Evolutionary conservation across 192 early-diverging fungal species (phyloP).

Genomic region (Backusella parvicylindrica): DNA sequence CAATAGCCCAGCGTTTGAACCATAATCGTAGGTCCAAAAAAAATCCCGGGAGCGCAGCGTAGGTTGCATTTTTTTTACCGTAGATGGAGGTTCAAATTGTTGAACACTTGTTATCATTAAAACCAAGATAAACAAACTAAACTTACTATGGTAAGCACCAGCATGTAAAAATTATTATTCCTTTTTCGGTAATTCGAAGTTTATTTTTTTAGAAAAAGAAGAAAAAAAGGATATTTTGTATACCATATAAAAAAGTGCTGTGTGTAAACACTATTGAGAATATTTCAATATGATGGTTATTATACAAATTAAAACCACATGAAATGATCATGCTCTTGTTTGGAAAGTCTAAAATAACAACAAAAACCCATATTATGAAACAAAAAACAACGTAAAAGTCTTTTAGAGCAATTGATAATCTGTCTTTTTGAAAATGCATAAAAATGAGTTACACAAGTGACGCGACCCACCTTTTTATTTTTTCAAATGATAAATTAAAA

Average conservation of each 20-base stretch:
- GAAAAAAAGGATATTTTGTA: background rate
- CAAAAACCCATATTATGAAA: background rate
- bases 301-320: background rate
- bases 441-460: background rate
- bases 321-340: background rate
- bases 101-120: no score
- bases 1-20: no score
- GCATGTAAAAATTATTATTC: background rate
- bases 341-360: background rate
- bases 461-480: background rate
- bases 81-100: no score
- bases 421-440: background rate
- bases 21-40: no score
- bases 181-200: background rate
- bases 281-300: background rate
- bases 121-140: background rate
- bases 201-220: background rate
- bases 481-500: background rate
- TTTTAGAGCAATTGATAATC: background rate
- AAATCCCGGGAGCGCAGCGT: no score
- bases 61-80: no score
- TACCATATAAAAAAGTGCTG: no score
- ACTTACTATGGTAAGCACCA: background rate
- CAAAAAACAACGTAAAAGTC: background rate
- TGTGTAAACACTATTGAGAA: no score